A percentile compares a stretch with the other conserved stretches of the same genome.
These are phyloP conservation scores for Daldinia sp. DNA, from an alignment of 2,329 filamentous ascomycete species.

Conservation along the genomic window DNA sequence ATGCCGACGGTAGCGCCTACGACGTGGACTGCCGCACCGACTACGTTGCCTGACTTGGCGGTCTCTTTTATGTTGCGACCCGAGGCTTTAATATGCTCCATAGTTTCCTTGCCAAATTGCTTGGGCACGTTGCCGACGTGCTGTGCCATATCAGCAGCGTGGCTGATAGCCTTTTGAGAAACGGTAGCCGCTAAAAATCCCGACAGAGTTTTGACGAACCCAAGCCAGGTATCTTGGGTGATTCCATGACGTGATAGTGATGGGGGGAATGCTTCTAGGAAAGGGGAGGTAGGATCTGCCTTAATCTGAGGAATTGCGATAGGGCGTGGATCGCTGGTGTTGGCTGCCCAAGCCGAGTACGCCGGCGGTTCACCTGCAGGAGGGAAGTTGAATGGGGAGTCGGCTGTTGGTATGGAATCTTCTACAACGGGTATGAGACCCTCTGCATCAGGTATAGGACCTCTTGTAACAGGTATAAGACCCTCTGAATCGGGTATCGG, in stretches of 20 bases:
- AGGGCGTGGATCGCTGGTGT: conserved; percentile 37
- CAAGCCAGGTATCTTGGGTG: conserved; percentile 36
- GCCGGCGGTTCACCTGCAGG: conserved; percentile 43
- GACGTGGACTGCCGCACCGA: conserved; percentile 50
- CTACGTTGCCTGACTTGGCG: conserved; percentile 51
- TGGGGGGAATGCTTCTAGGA: conserved; percentile 51
- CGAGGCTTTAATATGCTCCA: conserved; percentile 49
- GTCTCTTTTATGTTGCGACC: conserved; percentile 49
- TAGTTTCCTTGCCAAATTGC: conserved; percentile 49
- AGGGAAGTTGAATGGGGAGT: conserved; percentile 54
- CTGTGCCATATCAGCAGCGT: conserved; percentile 54
- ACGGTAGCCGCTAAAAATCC: conserved; percentile 57
- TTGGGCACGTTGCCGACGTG: conserved; percentile 49
- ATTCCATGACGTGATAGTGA: conserved; percentile 50
- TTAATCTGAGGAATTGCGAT: conserved; percentile 54
- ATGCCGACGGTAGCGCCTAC: conserved; percentile 52
- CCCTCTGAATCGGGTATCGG: too few species aligned
- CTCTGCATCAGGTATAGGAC: not conserved
- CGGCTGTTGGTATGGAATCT: conserved; percentile 48
- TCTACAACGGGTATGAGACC: too few species aligned
- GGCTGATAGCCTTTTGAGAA: conserved; percentile 53
- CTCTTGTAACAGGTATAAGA: not conserved
- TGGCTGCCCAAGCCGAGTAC: conserved; percentile 35
- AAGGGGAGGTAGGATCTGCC: conserved; percentile 48
- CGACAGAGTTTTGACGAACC: conserved; percentile 51